phyloP scores from a whole-genome alignment of 306 rosid genomes.

The Cucumis sativus region Cucumber_9930_V3 NC_026656.2:21591001-21591500 shows the following conservation, averaged over 20 bases:
- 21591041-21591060: too few species aligned
- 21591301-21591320: slow-evolving; percentile 12
- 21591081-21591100: too few species aligned
- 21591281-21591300: slow-evolving; percentile 18
- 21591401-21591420: slow-evolving; percentile 31
- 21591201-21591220: slow-evolving; percentile 24
- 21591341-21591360: slow-evolving; percentile 25
- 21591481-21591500: slow-evolving; percentile 63
- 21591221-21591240: slow-evolving; percentile 23
- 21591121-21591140: too few species aligned
- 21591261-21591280: slow-evolving; percentile 33
- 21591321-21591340: slow-evolving; percentile 20
- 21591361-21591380: slow-evolving; percentile 14
- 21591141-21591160: too few species aligned
- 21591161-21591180: too few species aligned
- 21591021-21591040: too few species aligned
- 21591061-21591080: too few species aligned
- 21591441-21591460: slow-evolving; percentile 17
- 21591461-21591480: slow-evolving; percentile 30
- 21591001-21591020: too few species aligned
- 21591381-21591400: slow-evolving; percentile 25
- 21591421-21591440: slow-evolving; percentile 26
- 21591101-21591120: too few species aligned
- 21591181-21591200: not conserved
- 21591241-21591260: slow-evolving; percentile 16